Percentiles rank a stretch among this genome's conserved stretches.
phyloP scores from a whole-genome alignment of 1,284 basidiomycete species.

The Sporisorium graminicola region DNA sequence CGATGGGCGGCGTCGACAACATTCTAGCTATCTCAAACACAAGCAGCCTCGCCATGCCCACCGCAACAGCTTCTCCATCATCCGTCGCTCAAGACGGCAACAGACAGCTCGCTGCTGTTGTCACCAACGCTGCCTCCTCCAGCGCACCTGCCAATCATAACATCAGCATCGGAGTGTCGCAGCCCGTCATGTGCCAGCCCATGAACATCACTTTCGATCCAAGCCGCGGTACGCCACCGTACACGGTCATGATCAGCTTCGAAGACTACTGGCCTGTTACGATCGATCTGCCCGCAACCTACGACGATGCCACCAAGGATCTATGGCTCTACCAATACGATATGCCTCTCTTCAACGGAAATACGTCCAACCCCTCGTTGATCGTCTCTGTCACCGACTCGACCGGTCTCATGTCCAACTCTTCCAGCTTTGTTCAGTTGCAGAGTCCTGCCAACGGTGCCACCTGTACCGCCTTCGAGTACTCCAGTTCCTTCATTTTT shows the following conservation, averaged over 20 bases:
- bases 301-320: conserved; percentile 46
- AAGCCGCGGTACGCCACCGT: conserved; percentile 50
- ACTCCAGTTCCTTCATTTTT: conserved; percentile 34
- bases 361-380: conserved; percentile 39
- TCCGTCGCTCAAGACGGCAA: neutral
- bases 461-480: conserved; percentile 27
- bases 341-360: conserved; percentile 42
- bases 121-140: conserved; percentile 1
- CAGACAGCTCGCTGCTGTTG: conserved; percentile 22
- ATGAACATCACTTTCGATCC: conserved; percentile 62
- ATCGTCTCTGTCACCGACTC: conserved; percentile 58
- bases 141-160: conserved; percentile 12
- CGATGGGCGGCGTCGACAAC: neutral
- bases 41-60: neutral
- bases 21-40: neutral
- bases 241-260: conserved; percentile 54
- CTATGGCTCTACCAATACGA: conserved; percentile 54
- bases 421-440: conserved; percentile 41
- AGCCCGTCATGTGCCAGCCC: conserved; percentile 48
- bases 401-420: conserved; percentile 55
- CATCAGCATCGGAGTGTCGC: conserved; percentile 41
- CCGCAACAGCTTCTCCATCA: conserved; percentile 2
- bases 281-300: conserved; percentile 38
- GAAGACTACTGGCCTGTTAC: conserved; percentile 52
- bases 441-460: conserved; percentile 13